A percentile compares a stretch with the other conserved stretches of the same genome.
Evolutionary conservation across 352 stramenopile species (phyloP).

Genomic region (Phytophthora multivora): DNA sequence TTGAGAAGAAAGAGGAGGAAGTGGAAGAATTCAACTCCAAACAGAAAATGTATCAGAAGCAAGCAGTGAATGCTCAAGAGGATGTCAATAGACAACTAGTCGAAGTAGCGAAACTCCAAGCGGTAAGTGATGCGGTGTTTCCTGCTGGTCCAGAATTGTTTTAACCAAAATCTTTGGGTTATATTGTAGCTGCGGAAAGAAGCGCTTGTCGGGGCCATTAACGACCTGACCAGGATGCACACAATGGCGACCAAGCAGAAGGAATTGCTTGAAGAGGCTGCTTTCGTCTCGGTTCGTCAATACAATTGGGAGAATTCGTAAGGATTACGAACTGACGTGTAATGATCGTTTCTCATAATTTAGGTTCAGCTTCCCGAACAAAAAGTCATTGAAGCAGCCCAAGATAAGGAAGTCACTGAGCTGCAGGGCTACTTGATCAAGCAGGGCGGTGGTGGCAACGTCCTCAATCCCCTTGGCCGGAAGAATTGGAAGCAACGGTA

Average conservation of each 20-base stretch:
- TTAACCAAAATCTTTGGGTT: not conserved
- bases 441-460: conserved; percentile 78
- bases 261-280: conserved; percentile 73
- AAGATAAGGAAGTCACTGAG: conserved; percentile 65
- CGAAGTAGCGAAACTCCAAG: conserved; percentile 67
- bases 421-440: conserved; percentile 89
- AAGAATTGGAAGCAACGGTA: conserved; percentile 91
- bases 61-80: conserved; percentile 58
- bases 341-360: not conserved
- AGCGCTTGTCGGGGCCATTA: conserved; percentile 65
- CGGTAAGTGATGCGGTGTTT: conserved; percentile 35
- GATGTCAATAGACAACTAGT: conserved; percentile 71
- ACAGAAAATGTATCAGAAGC: conserved; percentile 63
- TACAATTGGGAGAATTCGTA: not conserved
- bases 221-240: conserved; percentile 72
- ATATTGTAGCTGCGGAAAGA: conserved; percentile 68
- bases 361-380: conserved; percentile 78
- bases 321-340: not conserved
- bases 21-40: conserved; percentile 58
- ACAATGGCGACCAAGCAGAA: conserved; percentile 69
- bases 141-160: not conserved
- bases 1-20: conserved; percentile 62
- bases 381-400: conserved; percentile 78
- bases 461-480: conserved; percentile 75
- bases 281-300: conserved; percentile 70